Percentiles rank a stretch among this genome's conserved stretches.
phyloP scores from a whole-genome alignment of 352 stramenopile species.

The Globisporangium spinosum region DNA sequence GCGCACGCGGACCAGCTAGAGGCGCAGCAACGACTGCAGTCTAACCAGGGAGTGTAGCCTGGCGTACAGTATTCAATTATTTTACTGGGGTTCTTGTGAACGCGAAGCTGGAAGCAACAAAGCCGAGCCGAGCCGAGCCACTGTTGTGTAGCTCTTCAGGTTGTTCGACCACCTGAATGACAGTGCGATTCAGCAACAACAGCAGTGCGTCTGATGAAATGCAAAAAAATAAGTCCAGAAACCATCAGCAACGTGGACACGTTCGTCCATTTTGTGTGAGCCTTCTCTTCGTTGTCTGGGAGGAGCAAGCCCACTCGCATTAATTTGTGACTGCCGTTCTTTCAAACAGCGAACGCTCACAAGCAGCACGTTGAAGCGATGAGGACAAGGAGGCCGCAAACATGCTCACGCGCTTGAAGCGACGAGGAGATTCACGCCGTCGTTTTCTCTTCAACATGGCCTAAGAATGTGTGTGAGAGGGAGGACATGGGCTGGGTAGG shows the following conservation, averaged over 20 bases:
- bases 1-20: background rate
- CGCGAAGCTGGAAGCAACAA: background rate
- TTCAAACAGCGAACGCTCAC: too few relatives aligned
- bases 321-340: too few relatives aligned
- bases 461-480: background rate
- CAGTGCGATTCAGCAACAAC: background rate
- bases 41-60: slow-evolving; percentile 2
- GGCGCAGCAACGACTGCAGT: background rate
- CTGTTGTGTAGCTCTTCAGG: too few relatives aligned
- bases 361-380: background rate
- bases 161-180: slow-evolving; percentile 12
- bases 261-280: background rate
- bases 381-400: background rate
- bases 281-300: background rate
- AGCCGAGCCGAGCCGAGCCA: background rate
- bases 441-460: background rate
- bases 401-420: background rate
- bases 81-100: background rate
- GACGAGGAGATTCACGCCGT: background rate
- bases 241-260: slow-evolving; percentile 14
- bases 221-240: slow-evolving; percentile 17
- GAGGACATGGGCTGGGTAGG: background rate
- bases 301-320: background rate
- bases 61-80: background rate
- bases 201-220: background rate